Evolutionary conservation across 2,329 filamentous ascomycete genomes (phyloP).

Genomic region (Ceratocystis diversiconidia): DNA sequence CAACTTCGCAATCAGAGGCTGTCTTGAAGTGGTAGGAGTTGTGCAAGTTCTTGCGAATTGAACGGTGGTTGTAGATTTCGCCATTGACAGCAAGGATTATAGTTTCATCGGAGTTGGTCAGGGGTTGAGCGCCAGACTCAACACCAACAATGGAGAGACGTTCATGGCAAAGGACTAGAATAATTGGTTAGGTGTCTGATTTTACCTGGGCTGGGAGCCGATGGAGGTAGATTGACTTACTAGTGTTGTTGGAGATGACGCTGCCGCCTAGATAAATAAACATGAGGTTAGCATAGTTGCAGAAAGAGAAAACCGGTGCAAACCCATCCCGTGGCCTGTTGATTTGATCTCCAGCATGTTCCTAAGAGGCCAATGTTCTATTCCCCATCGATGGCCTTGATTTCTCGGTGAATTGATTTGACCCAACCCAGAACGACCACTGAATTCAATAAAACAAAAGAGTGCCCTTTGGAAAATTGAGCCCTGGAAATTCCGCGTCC

Average conservation of each 20-base stretch:
- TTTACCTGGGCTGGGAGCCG: background rate
- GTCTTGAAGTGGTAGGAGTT: conserved; percentile 93
- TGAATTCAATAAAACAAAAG: background rate
- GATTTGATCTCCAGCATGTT: background rate
- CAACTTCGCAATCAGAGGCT: conserved; percentile 95
- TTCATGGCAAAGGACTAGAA: conserved; percentile 81
- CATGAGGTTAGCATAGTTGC: conserved; percentile 22
- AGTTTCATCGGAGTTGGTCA: conserved; percentile 78
- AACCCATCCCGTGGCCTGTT: background rate
- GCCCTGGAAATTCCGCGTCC: too few species aligned
- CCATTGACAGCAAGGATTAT: conserved; percentile 95
- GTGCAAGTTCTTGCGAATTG: conserved; percentile 77
- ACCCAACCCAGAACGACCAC: background rate
- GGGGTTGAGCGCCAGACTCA: conserved; percentile 87
- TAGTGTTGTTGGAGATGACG: conserved; percentile 78
- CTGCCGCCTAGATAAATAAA: conserved; percentile 54
- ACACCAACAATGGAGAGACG: conserved; percentile 95
- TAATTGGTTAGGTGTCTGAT: background rate
- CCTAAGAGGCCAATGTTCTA: background rate
- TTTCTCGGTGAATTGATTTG: background rate
- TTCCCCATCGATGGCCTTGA: background rate
- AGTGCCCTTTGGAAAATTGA: background rate
- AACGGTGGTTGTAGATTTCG: conserved; percentile 98
- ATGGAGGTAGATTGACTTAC: conserved; percentile 36
- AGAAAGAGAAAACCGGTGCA: background rate